phyloP scores from a whole-genome alignment of 768 basidiomycete genomes.

The Mycena alexandri region DNA sequence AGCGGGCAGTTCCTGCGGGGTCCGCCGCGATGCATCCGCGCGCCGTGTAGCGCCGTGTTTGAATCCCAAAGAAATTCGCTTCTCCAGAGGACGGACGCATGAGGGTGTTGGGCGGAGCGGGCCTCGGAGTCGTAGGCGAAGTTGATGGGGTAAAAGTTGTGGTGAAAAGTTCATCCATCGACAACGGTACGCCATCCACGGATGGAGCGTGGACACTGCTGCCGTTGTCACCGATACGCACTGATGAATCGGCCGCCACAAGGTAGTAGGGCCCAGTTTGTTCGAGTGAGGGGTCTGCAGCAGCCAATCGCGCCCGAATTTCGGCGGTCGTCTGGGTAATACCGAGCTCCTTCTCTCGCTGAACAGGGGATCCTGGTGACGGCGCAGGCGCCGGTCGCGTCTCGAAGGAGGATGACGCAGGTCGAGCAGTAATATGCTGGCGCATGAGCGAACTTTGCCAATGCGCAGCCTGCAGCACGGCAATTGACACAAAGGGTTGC shows the following conservation, averaged over 20 bases:
- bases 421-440: constrained; percentile 64
- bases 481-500: constrained; percentile 75
- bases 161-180: constrained; percentile 81
- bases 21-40: constrained; percentile 58
- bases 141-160: constrained; percentile 43
- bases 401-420: constrained; percentile 50
- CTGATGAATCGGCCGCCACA: constrained; percentile 76
- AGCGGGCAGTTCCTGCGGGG: constrained; percentile 60
- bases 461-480: constrained; percentile 79
- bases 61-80: constrained; percentile 74
- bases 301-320: constrained; percentile 51
- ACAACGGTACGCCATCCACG: constrained; percentile 49
- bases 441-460: constrained; percentile 84
- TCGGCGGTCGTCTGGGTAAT: constrained; percentile 68
- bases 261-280: constrained; percentile 66
- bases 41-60: constrained; percentile 57
- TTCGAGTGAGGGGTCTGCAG: constrained; percentile 36
- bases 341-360: constrained; percentile 77
- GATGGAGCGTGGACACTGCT: constrained; percentile 55
- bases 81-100: constrained; percentile 54
- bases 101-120: constrained; percentile 42
- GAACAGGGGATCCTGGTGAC: constrained; percentile 47
- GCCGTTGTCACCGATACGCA: constrained; percentile 80
- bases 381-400: constrained; percentile 31
- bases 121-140: constrained; percentile 38